Percentiles rank a stretch among this genome's conserved stretches.
Conservation (phyloP, 495 filamentous ascomycete species). For the Penicillium pancosmium region DNA sequence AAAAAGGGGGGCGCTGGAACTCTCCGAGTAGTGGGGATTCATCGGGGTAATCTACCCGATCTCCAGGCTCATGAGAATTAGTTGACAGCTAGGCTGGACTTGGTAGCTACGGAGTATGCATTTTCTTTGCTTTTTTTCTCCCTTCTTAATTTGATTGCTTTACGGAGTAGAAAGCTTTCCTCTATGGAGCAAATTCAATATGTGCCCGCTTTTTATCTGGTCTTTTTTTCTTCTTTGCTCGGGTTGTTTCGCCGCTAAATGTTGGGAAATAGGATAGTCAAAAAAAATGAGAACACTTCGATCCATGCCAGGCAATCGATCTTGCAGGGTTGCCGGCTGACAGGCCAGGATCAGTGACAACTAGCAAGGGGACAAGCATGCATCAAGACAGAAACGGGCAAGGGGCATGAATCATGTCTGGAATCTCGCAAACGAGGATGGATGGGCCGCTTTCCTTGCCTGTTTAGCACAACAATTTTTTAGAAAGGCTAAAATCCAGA, state of each 20-base stretch:
- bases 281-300: neutral
- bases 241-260: neutral
- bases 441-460: neutral
- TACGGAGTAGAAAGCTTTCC: no score
- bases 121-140: neutral
- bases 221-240: neutral
- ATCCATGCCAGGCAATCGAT: neutral
- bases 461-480: neutral
- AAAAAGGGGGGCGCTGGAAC: conserved; percentile 26
- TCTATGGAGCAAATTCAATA: no score
- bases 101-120: neutral
- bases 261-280: neutral
- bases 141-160: no score
- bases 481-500: conserved; percentile 5
- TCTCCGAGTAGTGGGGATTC: conserved; percentile 33
- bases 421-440: conserved; percentile 9
- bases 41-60: conserved; percentile 39
- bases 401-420: conserved; percentile 11
- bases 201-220: no score
- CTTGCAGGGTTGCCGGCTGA: neutral
- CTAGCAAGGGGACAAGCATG: conserved; percentile 9
- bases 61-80: conserved; percentile 34
- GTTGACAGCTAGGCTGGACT: conserved; percentile 34
- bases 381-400: conserved; percentile 17
- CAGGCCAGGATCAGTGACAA: conserved; percentile 3